Conservation (phyloP, 169 alveolate genomes). For the Neospora caninum region DNA sequence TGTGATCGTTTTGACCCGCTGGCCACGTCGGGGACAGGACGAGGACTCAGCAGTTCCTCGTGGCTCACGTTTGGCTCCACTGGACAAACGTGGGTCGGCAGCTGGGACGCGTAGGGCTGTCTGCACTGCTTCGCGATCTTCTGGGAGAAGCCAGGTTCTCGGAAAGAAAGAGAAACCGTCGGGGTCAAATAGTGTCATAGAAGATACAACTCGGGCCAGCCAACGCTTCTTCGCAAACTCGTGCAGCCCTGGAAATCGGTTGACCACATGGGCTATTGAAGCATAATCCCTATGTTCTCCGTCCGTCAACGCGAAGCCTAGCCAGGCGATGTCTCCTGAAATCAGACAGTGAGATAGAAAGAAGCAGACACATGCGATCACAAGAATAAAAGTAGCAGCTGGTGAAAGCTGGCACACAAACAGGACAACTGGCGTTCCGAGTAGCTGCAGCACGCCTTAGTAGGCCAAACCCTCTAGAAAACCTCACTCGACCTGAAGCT, state of each 20-base stretch:
- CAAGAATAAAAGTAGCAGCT: no score
- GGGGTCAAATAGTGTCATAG: background rate
- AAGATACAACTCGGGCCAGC: conserved; percentile 26
- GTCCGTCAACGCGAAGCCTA: conserved; percentile 47
- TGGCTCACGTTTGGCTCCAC: background rate
- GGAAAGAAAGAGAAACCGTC: conserved; percentile 46
- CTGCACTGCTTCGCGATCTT: conserved; percentile 32
- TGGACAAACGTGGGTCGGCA: background rate
- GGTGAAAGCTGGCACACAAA: no score
- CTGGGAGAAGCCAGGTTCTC: conserved; percentile 62
- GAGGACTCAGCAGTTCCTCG: background rate
- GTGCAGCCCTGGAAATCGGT: conserved; percentile 53
- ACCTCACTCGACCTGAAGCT: no score
- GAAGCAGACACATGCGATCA: background rate
- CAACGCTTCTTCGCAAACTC: conserved; percentile 48
- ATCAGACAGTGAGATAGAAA: background rate
- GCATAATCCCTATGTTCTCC: conserved; percentile 34
- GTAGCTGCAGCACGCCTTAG: no score
- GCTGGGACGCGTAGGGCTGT: background rate
- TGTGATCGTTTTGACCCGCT: background rate
- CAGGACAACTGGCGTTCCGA: no score
- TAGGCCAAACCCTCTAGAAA: no score
- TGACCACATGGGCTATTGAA: background rate
- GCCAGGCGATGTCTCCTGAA: conserved; percentile 53
- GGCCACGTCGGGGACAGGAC: background rate